Conservation (phyloP, 2,329 filamentous ascomycete species). For the Neonectria punicea region DNA sequence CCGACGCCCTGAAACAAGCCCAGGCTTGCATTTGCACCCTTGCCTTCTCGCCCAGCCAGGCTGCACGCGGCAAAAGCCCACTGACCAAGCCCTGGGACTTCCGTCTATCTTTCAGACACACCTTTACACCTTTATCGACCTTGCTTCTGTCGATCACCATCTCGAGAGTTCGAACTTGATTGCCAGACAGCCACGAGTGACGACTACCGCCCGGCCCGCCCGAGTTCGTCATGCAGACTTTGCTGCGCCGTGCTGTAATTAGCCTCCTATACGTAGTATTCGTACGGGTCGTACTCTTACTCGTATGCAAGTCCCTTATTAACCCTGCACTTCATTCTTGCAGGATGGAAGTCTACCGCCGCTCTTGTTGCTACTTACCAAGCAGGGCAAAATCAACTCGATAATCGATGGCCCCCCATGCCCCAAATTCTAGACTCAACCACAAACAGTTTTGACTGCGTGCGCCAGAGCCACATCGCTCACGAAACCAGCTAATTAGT, state of each 20-base stretch:
- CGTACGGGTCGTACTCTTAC: conserved; percentile 22
- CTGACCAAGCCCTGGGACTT: not conserved
- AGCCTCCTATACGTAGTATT: not conserved
- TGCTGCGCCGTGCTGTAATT: not conserved
- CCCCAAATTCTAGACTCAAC: not conserved
- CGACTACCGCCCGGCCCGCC: conserved; percentile 12
- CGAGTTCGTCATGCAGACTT: conserved; percentile 1
- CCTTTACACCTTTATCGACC: not conserved
- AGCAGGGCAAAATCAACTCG: not conserved
- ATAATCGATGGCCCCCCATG: conserved; percentile 2
- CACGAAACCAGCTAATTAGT: not conserved
- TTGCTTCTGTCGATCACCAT: conserved; percentile 4
- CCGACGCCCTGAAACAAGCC: not conserved
- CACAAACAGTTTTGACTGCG: not conserved
- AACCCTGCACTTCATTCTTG: not conserved
- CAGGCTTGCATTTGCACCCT: not conserved
- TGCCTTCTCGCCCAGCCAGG: not conserved
- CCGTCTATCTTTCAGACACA: not conserved
- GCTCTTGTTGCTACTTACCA: not conserved
- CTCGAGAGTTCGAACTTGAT: not conserved
- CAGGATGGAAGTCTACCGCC: not conserved
- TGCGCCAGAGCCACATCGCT: not conserved
- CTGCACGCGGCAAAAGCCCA: not conserved
- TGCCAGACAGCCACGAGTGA: not conserved
- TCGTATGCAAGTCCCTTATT: conserved; percentile 14